phyloP scores from a whole-genome alignment of 257 asterid species.

The Solanum clarkiae region DNA sequence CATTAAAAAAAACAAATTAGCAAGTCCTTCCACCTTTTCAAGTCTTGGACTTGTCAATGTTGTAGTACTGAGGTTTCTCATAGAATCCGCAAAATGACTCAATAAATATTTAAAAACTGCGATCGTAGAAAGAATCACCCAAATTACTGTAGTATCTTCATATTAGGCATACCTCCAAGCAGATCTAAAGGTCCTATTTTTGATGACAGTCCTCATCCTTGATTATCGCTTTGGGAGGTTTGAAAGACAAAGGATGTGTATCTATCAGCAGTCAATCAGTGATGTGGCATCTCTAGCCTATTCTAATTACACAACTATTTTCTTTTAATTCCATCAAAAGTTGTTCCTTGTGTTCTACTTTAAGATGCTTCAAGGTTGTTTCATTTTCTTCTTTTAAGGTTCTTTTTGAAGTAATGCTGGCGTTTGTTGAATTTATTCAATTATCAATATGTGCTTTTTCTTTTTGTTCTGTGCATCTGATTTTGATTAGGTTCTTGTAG shows the following conservation, averaged over 20 bases:
- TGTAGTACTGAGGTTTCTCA: not conserved
- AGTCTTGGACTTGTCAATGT: not conserved
- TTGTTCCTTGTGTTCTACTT: not conserved
- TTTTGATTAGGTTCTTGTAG: constrained; percentile 21
- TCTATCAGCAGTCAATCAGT: too few species aligned
- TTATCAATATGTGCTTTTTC: constrained; percentile 1
- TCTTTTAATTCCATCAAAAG: not conserved
- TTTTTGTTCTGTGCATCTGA: not conserved
- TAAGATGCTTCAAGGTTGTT: constrained; percentile 6
- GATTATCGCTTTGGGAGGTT: not conserved
- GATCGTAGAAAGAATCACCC: not conserved
- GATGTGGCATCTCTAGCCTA: not conserved
- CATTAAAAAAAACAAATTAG: not conserved
- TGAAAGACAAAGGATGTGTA: not conserved
- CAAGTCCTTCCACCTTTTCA: not conserved
- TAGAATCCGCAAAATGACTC: not conserved
- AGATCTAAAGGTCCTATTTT: not conserved
- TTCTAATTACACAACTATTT: not conserved
- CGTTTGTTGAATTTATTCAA: not conserved
- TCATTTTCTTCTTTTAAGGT: not conserved
- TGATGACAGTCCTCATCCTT: not conserved
- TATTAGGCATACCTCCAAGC: not conserved
- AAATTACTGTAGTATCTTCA: not conserved
- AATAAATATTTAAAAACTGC: not conserved
- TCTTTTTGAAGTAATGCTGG: not conserved